phyloP scores from a whole-genome alignment of 1,284 basidiomycete genomes.

The Kalmanozyma brasiliensis region DNA sequence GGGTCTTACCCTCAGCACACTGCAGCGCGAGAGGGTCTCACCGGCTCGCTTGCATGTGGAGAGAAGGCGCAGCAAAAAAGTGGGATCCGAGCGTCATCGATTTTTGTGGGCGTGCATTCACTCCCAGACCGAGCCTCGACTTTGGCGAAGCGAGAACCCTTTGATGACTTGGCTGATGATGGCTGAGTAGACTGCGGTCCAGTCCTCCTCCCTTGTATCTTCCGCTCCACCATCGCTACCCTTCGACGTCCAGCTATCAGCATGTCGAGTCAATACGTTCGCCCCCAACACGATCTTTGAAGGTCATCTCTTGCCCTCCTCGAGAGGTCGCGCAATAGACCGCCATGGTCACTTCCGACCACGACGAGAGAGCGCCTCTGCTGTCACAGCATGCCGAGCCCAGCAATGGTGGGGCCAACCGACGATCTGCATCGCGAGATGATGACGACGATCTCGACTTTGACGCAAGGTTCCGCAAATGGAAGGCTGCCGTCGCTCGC shows the following conservation, averaged over 20 bases:
- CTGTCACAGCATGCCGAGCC: slow-evolving; percentile 10
- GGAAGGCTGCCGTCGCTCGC: slow-evolving; percentile 49
- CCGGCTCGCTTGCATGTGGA: not conserved
- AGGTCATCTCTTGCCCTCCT: slow-evolving; percentile 1
- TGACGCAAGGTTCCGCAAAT: slow-evolving; percentile 53
- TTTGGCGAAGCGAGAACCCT: too few relatives aligned
- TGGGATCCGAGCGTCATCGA: slow-evolving; percentile 8
- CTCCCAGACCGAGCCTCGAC: not conserved
- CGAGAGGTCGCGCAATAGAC: not conserved
- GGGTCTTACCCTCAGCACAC: too few relatives aligned
- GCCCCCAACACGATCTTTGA: slow-evolving; percentile 12
- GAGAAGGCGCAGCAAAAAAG: not conserved
- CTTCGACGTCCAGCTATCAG: slow-evolving; percentile 5
- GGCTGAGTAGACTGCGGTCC: not conserved
- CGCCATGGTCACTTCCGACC: slow-evolving; percentile 7
- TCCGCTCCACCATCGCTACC: slow-evolving; percentile 2
- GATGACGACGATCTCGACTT: slow-evolving; percentile 47
- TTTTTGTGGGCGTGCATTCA: not conserved
- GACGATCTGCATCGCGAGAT: not conserved
- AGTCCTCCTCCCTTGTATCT: not conserved
- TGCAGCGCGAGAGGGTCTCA: not conserved
- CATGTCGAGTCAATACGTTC: slow-evolving; percentile 3
- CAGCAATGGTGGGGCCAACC: not conserved
- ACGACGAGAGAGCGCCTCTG: slow-evolving; percentile 36
- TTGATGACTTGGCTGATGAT: too few relatives aligned